Conservation (phyloP, 345 rosid genomes). For the Anacardium occidentale region DNA sequence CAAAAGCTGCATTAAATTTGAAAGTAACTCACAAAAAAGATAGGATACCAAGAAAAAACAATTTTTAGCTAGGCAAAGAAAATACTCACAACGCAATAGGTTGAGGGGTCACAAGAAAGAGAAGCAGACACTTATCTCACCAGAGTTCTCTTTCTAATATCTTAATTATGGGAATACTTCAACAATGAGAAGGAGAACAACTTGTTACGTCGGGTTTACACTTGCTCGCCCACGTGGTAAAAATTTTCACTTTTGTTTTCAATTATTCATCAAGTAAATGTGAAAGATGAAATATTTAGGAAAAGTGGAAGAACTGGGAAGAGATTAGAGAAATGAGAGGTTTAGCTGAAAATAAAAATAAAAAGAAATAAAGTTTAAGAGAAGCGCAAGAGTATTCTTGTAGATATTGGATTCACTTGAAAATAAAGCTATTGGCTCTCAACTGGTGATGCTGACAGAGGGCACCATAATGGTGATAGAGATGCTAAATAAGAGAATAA, state of each 20-base stretch:
- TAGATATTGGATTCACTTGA: neutral
- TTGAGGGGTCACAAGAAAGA: neutral
- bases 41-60: neutral
- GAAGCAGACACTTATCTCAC: neutral
- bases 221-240: neutral
- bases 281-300: neutral
- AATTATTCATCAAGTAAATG: neutral
- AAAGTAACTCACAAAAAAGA: neutral
- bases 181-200: slow-evolving; percentile 24
- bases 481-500: neutral
- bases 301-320: neutral
- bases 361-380: neutral
- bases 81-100: slow-evolving; percentile 4
- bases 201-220: slow-evolving; percentile 22
- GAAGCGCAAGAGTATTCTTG: neutral
- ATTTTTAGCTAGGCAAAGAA: neutral
- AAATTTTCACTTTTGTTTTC: neutral
- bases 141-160: neutral
- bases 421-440: slow-evolving; percentile 15
- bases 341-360: neutral
- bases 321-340: neutral
- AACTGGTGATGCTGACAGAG: neutral
- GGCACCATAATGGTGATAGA: neutral
- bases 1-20: neutral
- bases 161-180: slow-evolving; percentile 21